A percentile compares a stretch with the other conserved stretches of the same genome.
Evolutionary conservation across 441 rosid species (phyloP).

Genomic region (Gossypium lobatum): DNA sequence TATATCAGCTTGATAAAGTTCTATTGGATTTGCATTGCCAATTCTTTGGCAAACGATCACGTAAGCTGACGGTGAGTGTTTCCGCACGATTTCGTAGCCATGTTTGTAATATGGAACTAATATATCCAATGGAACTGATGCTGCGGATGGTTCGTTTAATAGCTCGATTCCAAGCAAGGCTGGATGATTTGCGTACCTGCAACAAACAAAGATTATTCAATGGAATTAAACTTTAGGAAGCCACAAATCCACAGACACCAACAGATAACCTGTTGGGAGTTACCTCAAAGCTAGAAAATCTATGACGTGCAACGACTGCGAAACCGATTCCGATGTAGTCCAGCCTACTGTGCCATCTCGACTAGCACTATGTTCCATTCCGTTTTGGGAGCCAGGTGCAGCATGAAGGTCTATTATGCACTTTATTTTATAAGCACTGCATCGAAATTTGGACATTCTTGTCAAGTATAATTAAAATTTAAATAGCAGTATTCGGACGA

Average conservation of each 20-base stretch:
- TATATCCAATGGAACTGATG: constrained; percentile 46
- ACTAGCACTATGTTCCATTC: constrained; percentile 79
- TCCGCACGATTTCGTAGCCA: constrained; percentile 54
- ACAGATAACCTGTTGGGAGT: neutral
- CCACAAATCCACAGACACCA: neutral
- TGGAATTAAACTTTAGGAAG: neutral
- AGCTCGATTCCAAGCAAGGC: constrained; percentile 67
- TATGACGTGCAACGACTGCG: constrained; percentile 51
- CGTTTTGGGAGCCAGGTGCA: constrained; percentile 81
- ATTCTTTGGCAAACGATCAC: constrained; percentile 70
- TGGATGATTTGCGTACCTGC: constrained; percentile 55
- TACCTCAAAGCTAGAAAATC: constrained; percentile 75
- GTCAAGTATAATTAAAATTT: constrained; percentile 10
- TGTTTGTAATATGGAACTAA: constrained; percentile 51
- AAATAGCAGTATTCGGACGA: neutral
- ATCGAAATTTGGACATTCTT: constrained; percentile 20
- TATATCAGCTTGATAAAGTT: constrained; percentile 57
- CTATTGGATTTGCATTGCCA: constrained; percentile 64
- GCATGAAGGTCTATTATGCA: constrained; percentile 85
- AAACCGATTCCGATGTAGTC: constrained; percentile 47
- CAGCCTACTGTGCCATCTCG: constrained; percentile 60
- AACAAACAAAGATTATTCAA: neutral
- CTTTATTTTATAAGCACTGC: constrained; percentile 57
- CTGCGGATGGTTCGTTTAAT: constrained; percentile 61
- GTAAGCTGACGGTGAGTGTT: constrained; percentile 46